Evolutionary conservation across 2,329 filamentous ascomycete species (phyloP).

Genomic region (Diaporthe sp.): DNA sequence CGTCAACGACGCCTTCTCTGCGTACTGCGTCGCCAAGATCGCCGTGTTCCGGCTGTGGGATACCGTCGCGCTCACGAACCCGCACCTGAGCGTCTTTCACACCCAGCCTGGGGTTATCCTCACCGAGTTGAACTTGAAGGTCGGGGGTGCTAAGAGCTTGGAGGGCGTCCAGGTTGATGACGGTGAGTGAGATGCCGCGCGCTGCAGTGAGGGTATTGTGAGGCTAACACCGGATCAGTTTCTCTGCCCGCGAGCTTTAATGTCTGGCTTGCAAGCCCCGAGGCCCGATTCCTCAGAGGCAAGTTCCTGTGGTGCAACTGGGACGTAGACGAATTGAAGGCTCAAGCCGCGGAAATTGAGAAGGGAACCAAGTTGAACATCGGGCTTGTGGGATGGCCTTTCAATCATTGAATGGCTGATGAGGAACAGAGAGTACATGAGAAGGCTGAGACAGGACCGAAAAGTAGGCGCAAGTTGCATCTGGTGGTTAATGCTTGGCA

Average conservation of each 20-base stretch:
- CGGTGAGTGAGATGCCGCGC: background rate
- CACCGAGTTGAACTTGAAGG: constrained; percentile 28
- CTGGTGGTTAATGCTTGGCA: background rate
- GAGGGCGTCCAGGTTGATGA: constrained; percentile 33
- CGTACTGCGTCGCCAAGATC: constrained; percentile 40
- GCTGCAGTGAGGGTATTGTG: background rate
- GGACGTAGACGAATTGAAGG: constrained; percentile 58
- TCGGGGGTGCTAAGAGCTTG: background rate
- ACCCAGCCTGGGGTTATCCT: constrained; percentile 42
- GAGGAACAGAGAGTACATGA: background rate
- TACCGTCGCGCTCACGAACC: constrained; percentile 41
- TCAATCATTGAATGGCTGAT: background rate
- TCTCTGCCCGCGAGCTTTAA: constrained; percentile 44
- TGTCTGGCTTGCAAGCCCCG: constrained; percentile 50
- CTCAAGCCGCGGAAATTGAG: constrained; percentile 30
- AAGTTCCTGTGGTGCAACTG: constrained; percentile 56
- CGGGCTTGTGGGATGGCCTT: constrained; percentile 13
- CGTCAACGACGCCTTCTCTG: constrained; percentile 30
- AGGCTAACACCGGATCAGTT: constrained; percentile 23
- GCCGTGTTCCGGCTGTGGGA: constrained; percentile 41
- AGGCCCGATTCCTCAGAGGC: constrained; percentile 54
- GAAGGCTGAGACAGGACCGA: background rate
- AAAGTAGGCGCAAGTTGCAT: background rate
- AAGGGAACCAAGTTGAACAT: background rate
- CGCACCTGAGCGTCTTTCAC: constrained; percentile 37